Conservation (phyloP, 768 basidiomycete species). For the Coprinellus micaceus region DNA sequence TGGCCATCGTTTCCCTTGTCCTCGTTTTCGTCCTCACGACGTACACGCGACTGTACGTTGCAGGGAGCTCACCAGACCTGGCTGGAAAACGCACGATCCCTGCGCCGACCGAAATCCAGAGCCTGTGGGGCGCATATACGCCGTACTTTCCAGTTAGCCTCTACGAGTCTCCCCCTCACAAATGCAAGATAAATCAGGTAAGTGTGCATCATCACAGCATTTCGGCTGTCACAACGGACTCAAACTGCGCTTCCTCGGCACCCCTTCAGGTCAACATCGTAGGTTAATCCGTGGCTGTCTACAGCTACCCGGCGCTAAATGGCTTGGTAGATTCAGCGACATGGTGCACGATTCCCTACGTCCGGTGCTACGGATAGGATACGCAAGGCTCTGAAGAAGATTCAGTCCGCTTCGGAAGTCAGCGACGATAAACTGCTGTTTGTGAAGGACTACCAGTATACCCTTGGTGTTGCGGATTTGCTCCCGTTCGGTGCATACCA, state of each 20-base stretch:
- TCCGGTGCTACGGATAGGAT: conserved; percentile 41
- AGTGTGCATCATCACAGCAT: neutral
- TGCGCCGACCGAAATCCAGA: conserved; percentile 10
- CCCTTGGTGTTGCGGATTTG: conserved; percentile 54
- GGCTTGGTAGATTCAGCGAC: conserved; percentile 64
- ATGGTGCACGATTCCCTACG: conserved; percentile 79
- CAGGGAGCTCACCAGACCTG: neutral
- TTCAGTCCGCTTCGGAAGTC: conserved; percentile 45
- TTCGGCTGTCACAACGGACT: neutral
- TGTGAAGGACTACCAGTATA: conserved; percentile 53
- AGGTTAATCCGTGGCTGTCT: conserved; percentile 19
- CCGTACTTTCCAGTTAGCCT: conserved; percentile 50
- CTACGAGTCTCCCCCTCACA: conserved; percentile 44
- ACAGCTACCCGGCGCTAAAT: neutral
- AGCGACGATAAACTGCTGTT: conserved; percentile 51
- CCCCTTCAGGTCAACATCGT: conserved; percentile 56
- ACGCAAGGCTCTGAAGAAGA: conserved; percentile 45
- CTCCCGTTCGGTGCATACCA: conserved; percentile 65
- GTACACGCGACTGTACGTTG: conserved; percentile 1
- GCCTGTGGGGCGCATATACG: conserved; percentile 58
- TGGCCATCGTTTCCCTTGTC: neutral
- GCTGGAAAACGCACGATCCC: neutral
- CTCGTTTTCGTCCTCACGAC: conserved; percentile 10
- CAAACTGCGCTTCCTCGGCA: neutral
- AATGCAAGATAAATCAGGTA: conserved; percentile 58